Evolutionary conservation across 495 filamentous ascomycete species (phyloP).

Genomic region (Cryomyces minteri): DNA sequence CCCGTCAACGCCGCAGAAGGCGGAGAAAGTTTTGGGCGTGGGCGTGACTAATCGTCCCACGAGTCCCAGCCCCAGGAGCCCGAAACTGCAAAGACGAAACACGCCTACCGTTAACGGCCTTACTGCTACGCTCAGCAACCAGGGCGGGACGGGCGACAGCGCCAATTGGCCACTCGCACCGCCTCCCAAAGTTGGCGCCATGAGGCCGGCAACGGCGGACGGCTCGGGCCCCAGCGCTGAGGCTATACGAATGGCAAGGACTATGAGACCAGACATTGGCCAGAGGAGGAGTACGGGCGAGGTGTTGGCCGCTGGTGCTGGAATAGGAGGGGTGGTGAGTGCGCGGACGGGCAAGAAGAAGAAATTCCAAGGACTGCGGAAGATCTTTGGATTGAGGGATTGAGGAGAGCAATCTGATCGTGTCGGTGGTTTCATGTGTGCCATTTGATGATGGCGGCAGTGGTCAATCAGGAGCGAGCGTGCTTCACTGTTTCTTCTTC

Average conservation of each 20-base stretch:
- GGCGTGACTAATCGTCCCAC: too few relatives aligned
- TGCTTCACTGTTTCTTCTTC: too few relatives aligned
- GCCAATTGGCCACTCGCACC: constrained; percentile 15
- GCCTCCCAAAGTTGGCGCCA: constrained; percentile 4
- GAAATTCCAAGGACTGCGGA: constrained; percentile 35
- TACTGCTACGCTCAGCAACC: too few relatives aligned
- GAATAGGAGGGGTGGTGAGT: constrained; percentile 6
- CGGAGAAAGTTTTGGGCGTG: too few relatives aligned
- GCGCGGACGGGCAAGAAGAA: constrained; percentile 32
- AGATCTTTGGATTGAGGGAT: constrained; percentile 35
- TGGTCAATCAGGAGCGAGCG: too few relatives aligned
- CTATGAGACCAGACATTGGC: constrained; percentile 1
- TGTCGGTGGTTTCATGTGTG: too few relatives aligned
- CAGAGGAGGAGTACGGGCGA: constrained; percentile 8
- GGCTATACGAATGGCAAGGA: background rate
- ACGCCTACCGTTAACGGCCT: constrained; percentile 1
- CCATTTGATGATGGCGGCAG: too few relatives aligned
- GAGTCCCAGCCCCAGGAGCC: constrained; percentile 1
- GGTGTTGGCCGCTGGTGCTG: background rate
- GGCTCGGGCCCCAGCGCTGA: background rate
- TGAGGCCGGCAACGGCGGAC: constrained; percentile 12
- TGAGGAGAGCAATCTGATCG: constrained; percentile 10
- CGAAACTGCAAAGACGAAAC: constrained; percentile 10
- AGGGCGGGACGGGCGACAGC: background rate
- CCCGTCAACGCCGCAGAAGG: too few relatives aligned